Conservation (phyloP, 2,329 filamentous ascomycete genomes). For the Aspergillus candidus region DNA sequence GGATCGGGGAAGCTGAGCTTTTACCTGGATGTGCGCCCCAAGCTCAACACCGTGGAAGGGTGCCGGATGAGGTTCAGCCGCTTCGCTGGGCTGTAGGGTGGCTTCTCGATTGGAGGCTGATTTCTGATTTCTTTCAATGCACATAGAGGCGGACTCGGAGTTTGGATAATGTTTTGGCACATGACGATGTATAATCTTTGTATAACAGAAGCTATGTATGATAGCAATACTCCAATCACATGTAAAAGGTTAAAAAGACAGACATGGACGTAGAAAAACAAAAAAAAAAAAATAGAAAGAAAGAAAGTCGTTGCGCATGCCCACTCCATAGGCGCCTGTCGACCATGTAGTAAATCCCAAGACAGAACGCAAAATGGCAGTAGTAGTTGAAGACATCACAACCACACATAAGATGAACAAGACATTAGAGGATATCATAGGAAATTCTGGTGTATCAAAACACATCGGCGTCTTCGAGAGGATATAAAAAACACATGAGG, state of each 20-base stretch:
- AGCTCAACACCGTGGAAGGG: constrained; percentile 58
- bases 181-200: constrained; percentile 28
- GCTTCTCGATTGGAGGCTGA: not conserved
- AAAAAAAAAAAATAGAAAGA: constrained; percentile 8
- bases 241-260: too few species aligned
- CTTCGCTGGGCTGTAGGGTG: constrained; percentile 41
- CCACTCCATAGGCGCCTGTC: constrained; percentile 19
- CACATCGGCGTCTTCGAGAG: too few species aligned
- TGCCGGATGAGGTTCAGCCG: constrained; percentile 50
- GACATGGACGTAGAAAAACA: constrained; percentile 12
- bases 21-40: constrained; percentile 60
- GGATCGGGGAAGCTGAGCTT: constrained; percentile 50
- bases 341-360: constrained; percentile 8
- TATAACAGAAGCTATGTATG: constrained; percentile 32
- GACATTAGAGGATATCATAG: constrained; percentile 7
- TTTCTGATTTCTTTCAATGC: constrained; percentile 5
- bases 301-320: constrained; percentile 17
- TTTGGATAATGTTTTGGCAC: constrained; percentile 16
- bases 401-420: constrained; percentile 13
- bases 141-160: constrained; percentile 23
- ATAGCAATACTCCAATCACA: constrained; percentile 13
- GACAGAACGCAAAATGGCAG: constrained; percentile 5
- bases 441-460: too few species aligned
- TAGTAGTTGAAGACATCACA: constrained; percentile 8
- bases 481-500: not conserved